Percentiles rank a stretch among this genome's conserved stretches.
These are phyloP conservation scores for Dujonia santamariae DNA, from an alignment of 1,139 yeast species.

Conservation along the genomic window DNA sequence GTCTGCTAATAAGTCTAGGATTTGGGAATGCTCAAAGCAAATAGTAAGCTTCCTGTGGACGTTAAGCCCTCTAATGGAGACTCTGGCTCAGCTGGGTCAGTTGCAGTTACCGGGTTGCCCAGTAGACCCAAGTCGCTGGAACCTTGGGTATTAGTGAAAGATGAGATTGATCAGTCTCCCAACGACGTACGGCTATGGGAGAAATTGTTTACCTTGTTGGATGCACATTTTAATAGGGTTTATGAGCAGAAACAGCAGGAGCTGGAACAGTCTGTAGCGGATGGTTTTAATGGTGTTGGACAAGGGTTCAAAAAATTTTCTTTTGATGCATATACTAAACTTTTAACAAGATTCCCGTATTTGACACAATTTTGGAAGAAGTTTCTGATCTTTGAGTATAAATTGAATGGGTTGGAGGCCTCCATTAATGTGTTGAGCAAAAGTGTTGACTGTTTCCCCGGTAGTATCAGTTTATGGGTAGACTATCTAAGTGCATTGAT, in stretches of 20 bases:
- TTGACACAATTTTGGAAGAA: constrained; percentile 60
- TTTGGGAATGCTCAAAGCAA: no score
- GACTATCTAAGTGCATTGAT: constrained; percentile 56
- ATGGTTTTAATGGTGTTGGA: not conserved
- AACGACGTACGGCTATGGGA: constrained; percentile 33
- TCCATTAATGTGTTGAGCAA: constrained; percentile 46
- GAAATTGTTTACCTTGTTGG: constrained; percentile 20
- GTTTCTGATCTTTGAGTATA: constrained; percentile 51
- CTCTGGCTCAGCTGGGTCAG: no score
- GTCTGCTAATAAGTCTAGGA: no score
- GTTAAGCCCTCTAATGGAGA: no score
- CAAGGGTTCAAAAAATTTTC: constrained; percentile 20
- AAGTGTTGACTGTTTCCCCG: constrained; percentile 50
- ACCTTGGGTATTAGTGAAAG: constrained; percentile 8
- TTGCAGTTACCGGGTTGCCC: constrained; percentile 9
- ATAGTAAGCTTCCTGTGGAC: no score
- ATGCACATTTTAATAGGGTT: constrained; percentile 11
- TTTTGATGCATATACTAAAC: constrained; percentile 19
- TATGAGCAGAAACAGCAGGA: constrained; percentile 13
- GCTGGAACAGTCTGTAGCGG: constrained; percentile 11
- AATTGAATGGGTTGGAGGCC: constrained; percentile 49
- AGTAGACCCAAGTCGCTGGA: constrained; percentile 10
- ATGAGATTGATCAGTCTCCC: constrained; percentile 16
- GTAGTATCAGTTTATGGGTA: constrained; percentile 62
- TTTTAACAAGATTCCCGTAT: constrained; percentile 53